A percentile compares a stretch with the other conserved stretches of the same genome.
Evolutionary conservation across 176 grass and related monocot species (phyloP).

Genomic region (Lolium rigidum): DNA sequence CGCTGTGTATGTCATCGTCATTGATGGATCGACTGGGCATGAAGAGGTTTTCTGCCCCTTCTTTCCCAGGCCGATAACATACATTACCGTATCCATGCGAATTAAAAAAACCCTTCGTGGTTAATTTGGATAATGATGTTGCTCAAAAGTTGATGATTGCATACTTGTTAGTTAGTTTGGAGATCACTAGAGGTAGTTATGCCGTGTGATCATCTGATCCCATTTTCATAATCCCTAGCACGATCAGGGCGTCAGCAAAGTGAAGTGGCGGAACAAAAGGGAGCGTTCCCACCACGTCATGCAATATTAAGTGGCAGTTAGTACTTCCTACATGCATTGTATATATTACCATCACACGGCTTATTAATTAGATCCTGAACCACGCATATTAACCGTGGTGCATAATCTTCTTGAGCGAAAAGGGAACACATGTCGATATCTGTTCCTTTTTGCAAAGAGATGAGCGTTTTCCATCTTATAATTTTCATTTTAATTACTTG

Average conservation of each 20-base stretch:
- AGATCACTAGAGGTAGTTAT: background rate
- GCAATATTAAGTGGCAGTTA: no score
- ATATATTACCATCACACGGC: no score
- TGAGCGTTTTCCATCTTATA: no score
- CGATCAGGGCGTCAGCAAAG: background rate
- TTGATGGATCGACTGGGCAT: conserved; percentile 1
- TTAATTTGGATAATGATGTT: background rate
- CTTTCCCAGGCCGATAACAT: background rate
- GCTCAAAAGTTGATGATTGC: background rate
- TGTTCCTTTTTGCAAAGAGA: no score
- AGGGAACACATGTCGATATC: no score
- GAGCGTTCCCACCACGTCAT: no score
- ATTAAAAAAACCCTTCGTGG: background rate
- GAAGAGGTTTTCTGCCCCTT: background rate
- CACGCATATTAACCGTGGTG: no score
- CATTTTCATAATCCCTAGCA: background rate
- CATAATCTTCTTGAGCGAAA: no score
- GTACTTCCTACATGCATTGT: no score
- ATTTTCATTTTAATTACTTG: no score
- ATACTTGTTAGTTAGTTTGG: background rate
- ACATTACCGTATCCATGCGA: conserved; percentile 29
- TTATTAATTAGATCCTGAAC: no score
- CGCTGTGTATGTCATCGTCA: conserved; percentile 19
- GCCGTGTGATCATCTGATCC: background rate
- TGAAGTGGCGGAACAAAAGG: background rate